Base-by-base conservation (phyloP, 2,329 filamentous ascomycete species). In the Penicillium sp. region DNA sequence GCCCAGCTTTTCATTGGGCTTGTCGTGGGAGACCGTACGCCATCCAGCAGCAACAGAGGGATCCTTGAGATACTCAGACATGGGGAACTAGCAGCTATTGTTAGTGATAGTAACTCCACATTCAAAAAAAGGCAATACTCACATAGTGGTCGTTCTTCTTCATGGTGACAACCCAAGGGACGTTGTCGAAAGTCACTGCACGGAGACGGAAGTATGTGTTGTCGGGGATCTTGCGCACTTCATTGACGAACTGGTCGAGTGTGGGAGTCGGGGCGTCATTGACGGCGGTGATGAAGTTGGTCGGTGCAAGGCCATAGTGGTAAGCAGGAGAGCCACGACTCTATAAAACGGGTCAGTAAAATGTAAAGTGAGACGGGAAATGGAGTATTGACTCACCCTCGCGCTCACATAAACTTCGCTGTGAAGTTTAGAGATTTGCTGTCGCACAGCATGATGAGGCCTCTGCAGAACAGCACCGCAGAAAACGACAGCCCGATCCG, bases 111-210 rank as follows among this genome's bases (percentile, higher is more conserved):
- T 27, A 23, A 20, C 27, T 42, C 12, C 3, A 18, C 11, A 22
- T 15, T 26, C 26, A 8, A 25, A 37, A 37, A 6, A 14, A 15
- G 50, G 15, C 1, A 7, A 31, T 7, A 70, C 77, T 69, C 67
- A 81, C 79, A 73, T 99, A 99, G 75, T 99, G 94, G 71, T 99
- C 93, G 66, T 97, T 97, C 84, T 97, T 97, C 86, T 99, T 99
- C 90, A 99, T 96, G 8, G 94, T 99, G 37, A 95, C 90, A n/a
- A 99, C 92, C 92, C 94, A 99, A 3, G 93, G 93, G 9, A 99
- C 92, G 68, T 95, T 96, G 73, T 99, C 94, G 69, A 99, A 99
- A 0, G 94, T 97, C 73, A 97, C 91, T n/a, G 94, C 91, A 73
- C 93, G 92, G 51, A 99, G 82, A 18, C 94, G 87, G 85, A 99